Percentiles rank a stretch among this genome's conserved stretches.
Evolutionary conservation across 176 grass and related monocot species (phyloP).

Genomic region (Oryza brachyantha): DNA sequence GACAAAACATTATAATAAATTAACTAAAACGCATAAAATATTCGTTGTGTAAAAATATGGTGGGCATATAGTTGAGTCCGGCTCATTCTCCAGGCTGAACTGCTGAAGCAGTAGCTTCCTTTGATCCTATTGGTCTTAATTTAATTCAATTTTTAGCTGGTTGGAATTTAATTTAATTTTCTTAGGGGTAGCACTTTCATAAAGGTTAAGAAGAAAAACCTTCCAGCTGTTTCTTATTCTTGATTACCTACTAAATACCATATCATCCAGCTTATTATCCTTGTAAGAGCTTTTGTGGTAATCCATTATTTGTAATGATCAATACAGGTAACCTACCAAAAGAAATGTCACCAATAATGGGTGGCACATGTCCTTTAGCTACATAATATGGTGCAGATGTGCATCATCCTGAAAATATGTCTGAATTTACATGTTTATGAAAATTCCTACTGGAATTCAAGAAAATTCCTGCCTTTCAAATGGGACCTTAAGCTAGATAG

Average conservation of each 20-base stretch:
- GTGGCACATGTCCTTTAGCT: neutral
- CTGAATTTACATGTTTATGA: constrained; percentile 4
- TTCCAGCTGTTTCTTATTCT: neutral
- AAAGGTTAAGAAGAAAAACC: neutral
- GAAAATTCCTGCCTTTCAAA: neutral
- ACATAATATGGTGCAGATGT: neutral
- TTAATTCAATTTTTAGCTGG: too few relatives aligned
- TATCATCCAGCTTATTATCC: neutral
- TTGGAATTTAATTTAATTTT: too few relatives aligned
- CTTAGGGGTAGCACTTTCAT: neutral
- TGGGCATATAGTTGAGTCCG: neutral
- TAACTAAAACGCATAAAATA: neutral
- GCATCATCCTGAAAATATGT: neutral
- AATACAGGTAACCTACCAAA: neutral
- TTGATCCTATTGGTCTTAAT: neutral
- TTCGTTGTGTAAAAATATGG: neutral
- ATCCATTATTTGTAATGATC: neutral
- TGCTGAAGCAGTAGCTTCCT: neutral
- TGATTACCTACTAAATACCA: neutral
- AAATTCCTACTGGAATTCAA: neutral
- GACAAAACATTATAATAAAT: neutral
- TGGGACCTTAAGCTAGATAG: neutral
- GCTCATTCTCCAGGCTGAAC: neutral
- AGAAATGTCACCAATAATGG: neutral
- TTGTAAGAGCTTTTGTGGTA: neutral